phyloP scores from a whole-genome alignment of 352 stramenopile species.

The Pythium periplocum region DNA sequence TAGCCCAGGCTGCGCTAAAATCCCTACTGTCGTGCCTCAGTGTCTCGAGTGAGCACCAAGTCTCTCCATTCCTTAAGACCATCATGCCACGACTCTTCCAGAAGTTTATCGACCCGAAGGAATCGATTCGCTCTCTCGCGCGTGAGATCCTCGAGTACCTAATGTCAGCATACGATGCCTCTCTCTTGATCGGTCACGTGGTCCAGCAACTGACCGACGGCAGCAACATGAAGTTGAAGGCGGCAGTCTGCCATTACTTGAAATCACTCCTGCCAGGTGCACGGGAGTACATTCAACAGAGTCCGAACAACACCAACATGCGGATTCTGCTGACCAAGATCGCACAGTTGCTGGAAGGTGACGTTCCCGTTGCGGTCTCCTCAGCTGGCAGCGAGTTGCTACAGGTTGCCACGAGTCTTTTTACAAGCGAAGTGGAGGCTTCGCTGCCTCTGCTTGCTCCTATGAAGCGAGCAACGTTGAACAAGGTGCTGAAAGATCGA shows the following conservation, averaged over 20 bases:
- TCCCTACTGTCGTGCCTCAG: conserved; percentile 49
- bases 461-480: conserved; percentile 43
- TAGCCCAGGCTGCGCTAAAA: conserved; percentile 63
- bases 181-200: conserved; percentile 35
- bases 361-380: conserved; percentile 52
- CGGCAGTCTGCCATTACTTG: conserved; percentile 61
- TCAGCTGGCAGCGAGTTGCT: conserved; percentile 57
- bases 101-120: conserved; percentile 74
- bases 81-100: conserved; percentile 66
- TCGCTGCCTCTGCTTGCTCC: conserved; percentile 50
- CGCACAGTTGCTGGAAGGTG: conserved; percentile 53
- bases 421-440: conserved; percentile 44
- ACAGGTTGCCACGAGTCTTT: conserved; percentile 37
- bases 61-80: conserved; percentile 46
- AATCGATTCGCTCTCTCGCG: conserved; percentile 39
- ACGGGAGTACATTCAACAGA: conserved; percentile 54
- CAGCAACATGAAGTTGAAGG: conserved; percentile 77
- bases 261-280: conserved; percentile 44
- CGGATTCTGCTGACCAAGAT: conserved; percentile 65
- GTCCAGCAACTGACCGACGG: conserved; percentile 65
- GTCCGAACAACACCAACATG: conserved; percentile 60
- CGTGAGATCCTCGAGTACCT: conserved; percentile 64
- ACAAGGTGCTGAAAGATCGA: conserved; percentile 48
- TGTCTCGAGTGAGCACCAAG: conserved; percentile 27
- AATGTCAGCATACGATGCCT: conserved; percentile 36